phyloP scores from a whole-genome alignment of 306 rosid species.

The Carpinus viminea region DNA sequence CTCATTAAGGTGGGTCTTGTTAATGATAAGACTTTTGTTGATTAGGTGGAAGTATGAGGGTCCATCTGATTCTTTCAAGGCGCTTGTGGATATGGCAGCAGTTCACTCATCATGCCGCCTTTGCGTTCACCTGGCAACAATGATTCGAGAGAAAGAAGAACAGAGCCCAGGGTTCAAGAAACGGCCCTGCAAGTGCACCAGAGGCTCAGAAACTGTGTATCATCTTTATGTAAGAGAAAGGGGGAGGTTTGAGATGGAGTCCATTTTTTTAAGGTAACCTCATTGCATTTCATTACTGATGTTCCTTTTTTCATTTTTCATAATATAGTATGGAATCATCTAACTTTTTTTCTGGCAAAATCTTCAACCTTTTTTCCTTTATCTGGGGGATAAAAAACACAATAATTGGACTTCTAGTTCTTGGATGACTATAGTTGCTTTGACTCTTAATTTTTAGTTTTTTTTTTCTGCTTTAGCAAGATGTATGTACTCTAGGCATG shows the following conservation, averaged over 20 bases:
- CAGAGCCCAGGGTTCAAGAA: constrained; percentile 56
- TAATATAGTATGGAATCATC: not conserved
- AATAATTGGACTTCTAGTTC: not conserved
- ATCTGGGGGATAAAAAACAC: not conserved
- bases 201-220: constrained; percentile 68
- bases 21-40: constrained; percentile 27
- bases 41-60: constrained; percentile 97
- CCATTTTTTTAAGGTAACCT: constrained; percentile 81
- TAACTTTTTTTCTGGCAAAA: too few species aligned
- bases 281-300: constrained; percentile 1
- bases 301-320: not conserved
- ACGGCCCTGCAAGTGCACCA: constrained; percentile 89
- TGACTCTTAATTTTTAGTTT: not conserved
- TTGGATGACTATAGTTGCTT: not conserved
- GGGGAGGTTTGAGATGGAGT: constrained; percentile 83
- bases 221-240: constrained; percentile 86
- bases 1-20: not conserved
- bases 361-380: not conserved
- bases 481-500: not conserved
- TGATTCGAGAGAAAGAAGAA: constrained; percentile 73
- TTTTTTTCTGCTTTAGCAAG: too few species aligned
- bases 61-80: constrained; percentile 95
- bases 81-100: constrained; percentile 98
- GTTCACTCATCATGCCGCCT: constrained; percentile 99
- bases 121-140: constrained; percentile 91